These are phyloP conservation scores for Neurospora sp. DNA, from an alignment of 2,329 filamentous ascomycete species.

Conservation along the genomic window DNA sequence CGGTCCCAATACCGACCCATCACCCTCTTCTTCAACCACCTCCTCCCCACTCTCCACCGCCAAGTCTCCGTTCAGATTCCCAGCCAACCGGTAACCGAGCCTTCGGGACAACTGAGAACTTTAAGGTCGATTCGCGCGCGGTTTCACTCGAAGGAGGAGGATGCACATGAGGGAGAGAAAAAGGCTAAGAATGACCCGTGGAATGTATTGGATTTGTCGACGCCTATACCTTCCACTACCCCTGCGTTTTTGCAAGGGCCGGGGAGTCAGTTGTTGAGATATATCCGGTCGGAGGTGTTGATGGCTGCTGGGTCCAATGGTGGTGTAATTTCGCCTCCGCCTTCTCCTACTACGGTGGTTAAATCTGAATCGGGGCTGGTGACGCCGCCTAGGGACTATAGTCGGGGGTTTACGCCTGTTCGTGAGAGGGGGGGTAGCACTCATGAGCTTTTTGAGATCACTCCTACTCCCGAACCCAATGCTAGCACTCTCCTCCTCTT, in stretches of 20 bases:
- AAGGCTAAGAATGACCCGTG: neutral
- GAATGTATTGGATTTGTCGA: neutral
- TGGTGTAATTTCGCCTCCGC: neutral
- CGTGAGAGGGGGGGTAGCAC: neutral
- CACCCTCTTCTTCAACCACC: neutral
- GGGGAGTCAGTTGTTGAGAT: neutral
- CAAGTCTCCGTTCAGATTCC: neutral
- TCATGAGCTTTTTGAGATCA: neutral
- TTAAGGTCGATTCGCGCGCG: neutral
- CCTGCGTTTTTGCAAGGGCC: neutral
- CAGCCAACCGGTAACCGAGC: neutral
- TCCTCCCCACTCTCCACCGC: neutral
- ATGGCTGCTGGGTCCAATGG: neutral
- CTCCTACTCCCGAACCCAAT: neutral
- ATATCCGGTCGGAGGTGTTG: neutral
- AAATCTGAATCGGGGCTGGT: neutral
- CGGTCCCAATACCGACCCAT: neutral
- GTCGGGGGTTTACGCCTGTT: neutral
- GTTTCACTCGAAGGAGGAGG: neutral
- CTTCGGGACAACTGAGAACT: neutral
- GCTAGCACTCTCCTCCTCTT: neutral
- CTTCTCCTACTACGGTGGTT: neutral
- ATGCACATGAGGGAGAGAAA: neutral
- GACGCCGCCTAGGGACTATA: neutral
- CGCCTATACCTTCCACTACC: neutral